Conservation (phyloP, 495 filamentous ascomycete genomes). For the Daldinia concentrica region DNA sequence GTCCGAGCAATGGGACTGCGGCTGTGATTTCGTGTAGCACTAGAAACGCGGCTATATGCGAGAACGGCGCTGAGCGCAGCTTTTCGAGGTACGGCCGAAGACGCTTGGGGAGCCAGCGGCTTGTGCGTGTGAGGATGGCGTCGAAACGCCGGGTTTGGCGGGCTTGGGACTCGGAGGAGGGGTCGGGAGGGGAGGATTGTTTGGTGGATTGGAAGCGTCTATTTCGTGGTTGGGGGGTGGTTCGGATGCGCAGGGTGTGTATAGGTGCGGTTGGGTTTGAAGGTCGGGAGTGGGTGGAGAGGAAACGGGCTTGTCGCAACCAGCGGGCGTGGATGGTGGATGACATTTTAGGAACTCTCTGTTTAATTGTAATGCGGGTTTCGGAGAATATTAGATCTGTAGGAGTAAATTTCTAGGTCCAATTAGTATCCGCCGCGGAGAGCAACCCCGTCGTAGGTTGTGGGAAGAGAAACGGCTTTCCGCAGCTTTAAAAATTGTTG, state of each 20-base stretch:
- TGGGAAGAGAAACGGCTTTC: background rate
- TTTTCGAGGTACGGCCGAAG: conserved; percentile 68
- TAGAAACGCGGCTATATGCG: conserved; percentile 86
- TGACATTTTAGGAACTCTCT: background rate
- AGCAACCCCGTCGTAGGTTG: background rate
- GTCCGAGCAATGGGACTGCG: conserved; percentile 76
- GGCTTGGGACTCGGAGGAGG: conserved; percentile 9
- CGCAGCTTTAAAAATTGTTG: background rate
- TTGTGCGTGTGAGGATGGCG: conserved; percentile 53
- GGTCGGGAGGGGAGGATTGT: conserved; percentile 6
- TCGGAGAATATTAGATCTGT: background rate
- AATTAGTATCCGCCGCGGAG: background rate
- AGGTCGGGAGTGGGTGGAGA: conserved; percentile 1
- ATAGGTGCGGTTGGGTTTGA: background rate
- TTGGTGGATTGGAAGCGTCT: conserved; percentile 38
- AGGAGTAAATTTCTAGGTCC: background rate
- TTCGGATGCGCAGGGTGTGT: background rate
- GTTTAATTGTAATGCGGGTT: background rate
- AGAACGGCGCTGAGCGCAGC: conserved; percentile 77
- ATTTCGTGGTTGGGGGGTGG: conserved; percentile 4
- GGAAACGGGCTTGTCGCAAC: conserved; percentile 4
- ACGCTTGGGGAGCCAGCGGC: conserved; percentile 67
- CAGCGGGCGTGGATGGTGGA: conserved; percentile 2
- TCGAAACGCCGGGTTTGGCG: conserved; percentile 28
- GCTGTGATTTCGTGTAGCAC: conserved; percentile 93